Base-by-base conservation (phyloP, 441 rosid genomes). In the Croton laevigatus region DNA sequence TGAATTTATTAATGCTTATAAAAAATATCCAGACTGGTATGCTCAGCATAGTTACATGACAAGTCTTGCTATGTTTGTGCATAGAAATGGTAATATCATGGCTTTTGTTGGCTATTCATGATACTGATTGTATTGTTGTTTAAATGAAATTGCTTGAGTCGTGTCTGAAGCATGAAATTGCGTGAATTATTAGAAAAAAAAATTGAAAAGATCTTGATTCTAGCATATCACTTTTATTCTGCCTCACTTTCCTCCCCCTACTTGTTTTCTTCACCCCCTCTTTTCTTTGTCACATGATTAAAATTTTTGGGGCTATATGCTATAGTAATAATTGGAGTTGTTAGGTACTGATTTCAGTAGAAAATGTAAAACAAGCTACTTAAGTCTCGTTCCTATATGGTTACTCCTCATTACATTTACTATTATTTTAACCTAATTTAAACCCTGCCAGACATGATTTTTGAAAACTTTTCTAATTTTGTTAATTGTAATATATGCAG, bases 401-500 rank as follows among this genome's bases (percentile, higher is more conserved):
- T 53, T 53, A 17, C 23, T 19, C 27, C 8, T 53, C 5, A 3
- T 53, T 53, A 9, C 17, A 14, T 4, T 49, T n/a, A 14, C 53
- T 49, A 3, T 49, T 49, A 49, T 17, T 48, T 48, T 36, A 48
- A 37, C 40, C 19, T 64, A 58, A 20, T 32, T 40, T 38, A 58
- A 22, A 51, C 58, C 19, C 44, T 37, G 23, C 11, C 11, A 52
- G 46, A 46, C 16, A n/a, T 64, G 19, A 57, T 45, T 1, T 36
- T 14, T 23, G 42, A 68, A 70, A 37, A 34, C 17, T 32, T 20
- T 34, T 59, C 49, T 54, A 46, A 16, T 45, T 4, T 59, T 27
- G n/a, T 51, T 51, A 6, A 16, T 49, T 19, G 57, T 37, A 61
- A 70, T 40, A 16, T 63, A 8, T 68, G n/a, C 89, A 94, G 98